Evolutionary conservation across 2,329 filamentous ascomycete species (phyloP).

Genomic region (Cladorrhinum sp.): DNA sequence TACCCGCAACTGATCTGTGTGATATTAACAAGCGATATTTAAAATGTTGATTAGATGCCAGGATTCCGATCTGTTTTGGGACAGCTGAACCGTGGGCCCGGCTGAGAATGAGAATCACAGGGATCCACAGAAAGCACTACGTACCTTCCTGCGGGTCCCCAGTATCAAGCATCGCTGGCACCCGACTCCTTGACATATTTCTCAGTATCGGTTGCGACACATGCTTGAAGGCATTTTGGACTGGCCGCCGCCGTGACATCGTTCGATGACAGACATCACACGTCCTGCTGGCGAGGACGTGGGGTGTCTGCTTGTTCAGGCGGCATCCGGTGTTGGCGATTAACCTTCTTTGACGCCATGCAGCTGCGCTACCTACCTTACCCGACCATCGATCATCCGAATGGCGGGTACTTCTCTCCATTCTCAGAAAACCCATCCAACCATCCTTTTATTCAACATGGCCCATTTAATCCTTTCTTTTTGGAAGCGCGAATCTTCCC

Average conservation of each 20-base stretch:
- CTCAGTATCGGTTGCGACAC: neutral
- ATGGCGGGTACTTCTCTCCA: too few relatives aligned
- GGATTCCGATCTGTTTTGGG: neutral
- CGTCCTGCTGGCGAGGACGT: neutral
- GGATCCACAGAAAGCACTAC: neutral
- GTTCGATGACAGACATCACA: neutral
- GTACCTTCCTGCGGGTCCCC: too few relatives aligned
- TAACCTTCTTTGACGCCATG: conserved; percentile 10
- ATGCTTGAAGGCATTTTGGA: neutral
- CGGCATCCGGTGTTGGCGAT: neutral
- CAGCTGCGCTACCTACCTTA: conserved; percentile 4
- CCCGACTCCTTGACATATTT: too few relatives aligned
- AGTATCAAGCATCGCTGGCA: too few relatives aligned
- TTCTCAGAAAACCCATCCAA: too few relatives aligned
- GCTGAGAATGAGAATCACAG: neutral
- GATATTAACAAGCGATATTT: neutral
- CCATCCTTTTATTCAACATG: too few relatives aligned
- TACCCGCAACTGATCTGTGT: neutral
- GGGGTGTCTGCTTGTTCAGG: neutral
- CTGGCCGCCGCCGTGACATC: neutral
- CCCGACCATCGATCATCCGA: neutral
- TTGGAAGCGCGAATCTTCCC: neutral
- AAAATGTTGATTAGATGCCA: neutral
- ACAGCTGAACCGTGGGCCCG: neutral
- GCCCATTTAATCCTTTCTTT: neutral